phyloP scores from a whole-genome alignment of 371 early-diverging fungal genomes.

The Saksenaea oblongispora region DNA sequence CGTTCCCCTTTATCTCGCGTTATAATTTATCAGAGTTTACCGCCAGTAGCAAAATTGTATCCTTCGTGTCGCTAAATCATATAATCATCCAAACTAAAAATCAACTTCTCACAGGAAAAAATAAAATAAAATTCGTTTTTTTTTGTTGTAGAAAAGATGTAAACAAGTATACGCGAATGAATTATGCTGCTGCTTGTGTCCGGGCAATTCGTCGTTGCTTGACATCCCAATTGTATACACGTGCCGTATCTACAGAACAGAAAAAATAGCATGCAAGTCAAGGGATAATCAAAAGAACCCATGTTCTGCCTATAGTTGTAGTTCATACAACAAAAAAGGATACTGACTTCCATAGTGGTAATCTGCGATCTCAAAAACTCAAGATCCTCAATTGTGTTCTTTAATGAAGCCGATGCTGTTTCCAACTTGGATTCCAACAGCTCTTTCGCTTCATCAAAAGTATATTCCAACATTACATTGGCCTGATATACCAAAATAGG shows the following conservation, averaged over 20 bases:
- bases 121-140: background rate
- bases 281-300: conserved; percentile 9
- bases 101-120: background rate
- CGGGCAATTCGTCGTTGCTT: conserved; percentile 74
- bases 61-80: too few species aligned
- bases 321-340: conserved; percentile 31
- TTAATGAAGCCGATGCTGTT: conserved; percentile 71
- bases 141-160: background rate
- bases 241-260: conserved; percentile 73
- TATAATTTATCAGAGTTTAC: too few species aligned
- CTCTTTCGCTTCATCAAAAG: conserved; percentile 85
- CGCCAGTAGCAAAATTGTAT: too few species aligned
- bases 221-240: conserved; percentile 98
- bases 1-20: too few species aligned
- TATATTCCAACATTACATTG: conserved; percentile 96
- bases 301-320: background rate
- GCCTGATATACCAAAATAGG: conserved; percentile 56
- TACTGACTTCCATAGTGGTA: conserved; percentile 98
- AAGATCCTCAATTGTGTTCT: conserved; percentile 86
- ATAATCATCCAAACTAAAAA: too few species aligned
- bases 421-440: conserved; percentile 76
- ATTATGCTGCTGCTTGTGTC: conserved; percentile 32
- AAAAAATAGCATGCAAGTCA: conserved; percentile 11
- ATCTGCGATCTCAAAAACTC: conserved; percentile 94
- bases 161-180: background rate